phyloP scores from a whole-genome alignment of 2,329 filamentous ascomycete genomes.

The Nemania sp. region DNA sequence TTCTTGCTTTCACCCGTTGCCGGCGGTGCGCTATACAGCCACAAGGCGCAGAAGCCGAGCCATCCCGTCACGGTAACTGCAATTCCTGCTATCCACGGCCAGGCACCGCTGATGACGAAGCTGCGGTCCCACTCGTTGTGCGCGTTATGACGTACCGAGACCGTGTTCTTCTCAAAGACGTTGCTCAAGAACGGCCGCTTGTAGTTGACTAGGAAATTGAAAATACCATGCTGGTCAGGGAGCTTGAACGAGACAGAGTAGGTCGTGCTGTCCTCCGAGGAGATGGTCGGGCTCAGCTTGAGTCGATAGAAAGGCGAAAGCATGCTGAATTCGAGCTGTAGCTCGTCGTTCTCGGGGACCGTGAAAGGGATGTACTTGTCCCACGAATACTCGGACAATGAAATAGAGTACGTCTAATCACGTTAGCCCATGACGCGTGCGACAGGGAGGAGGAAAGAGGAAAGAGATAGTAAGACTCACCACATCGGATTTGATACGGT shows the following conservation, averaged over 20 bases:
- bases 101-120: conserved; percentile 86
- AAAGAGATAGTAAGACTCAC: conserved; percentile 59
- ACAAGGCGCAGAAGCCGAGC: conserved; percentile 81
- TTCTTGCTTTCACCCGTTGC: conserved; percentile 35
- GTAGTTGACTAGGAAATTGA: conserved; percentile 98
- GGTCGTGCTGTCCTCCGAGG: conserved; percentile 69
- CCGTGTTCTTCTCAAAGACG: conserved; percentile 91
- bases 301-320: conserved; percentile 96
- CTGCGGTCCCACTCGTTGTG: conserved; percentile 96
- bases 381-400: conserved; percentile 81
- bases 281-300: conserved; percentile 62
- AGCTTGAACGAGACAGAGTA: conserved; percentile 78
- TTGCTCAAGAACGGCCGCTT: conserved; percentile 90
- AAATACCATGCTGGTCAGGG: conserved; percentile 98
- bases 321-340: conserved; percentile 99
- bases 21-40: conserved; percentile 72
- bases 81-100: conserved; percentile 92
- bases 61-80: conserved; percentile 83
- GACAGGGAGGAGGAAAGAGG: background rate
- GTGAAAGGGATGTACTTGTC: conserved; percentile 77
- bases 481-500: conserved; percentile 95
- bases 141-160: conserved; percentile 93
- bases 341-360: conserved; percentile 68
- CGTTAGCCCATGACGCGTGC: conserved; percentile 17
- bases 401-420: conserved; percentile 78